Evolutionary conservation across 2,329 filamentous ascomycete genomes (phyloP).

Genomic region (Anthostomella pinea): DNA sequence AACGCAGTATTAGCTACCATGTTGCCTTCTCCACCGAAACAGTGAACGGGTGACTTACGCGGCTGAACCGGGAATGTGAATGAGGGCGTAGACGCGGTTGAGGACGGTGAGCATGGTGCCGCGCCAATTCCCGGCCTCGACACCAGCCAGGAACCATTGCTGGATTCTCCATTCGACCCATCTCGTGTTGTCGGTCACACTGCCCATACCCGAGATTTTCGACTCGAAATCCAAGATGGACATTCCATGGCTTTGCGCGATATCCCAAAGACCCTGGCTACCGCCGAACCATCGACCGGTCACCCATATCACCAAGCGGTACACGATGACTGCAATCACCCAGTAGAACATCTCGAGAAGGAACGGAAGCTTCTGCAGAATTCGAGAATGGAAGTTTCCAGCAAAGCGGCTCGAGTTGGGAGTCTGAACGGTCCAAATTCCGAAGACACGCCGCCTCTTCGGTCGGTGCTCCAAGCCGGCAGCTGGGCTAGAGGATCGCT

Average conservation of each 20-base stretch:
- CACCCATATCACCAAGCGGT: slow-evolving; percentile 54
- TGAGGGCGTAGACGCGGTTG: slow-evolving; percentile 47
- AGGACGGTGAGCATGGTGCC: slow-evolving; percentile 40
- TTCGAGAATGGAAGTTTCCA: slow-evolving; percentile 54
- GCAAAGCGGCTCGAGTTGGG: slow-evolving; percentile 59
- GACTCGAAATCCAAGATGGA: slow-evolving; percentile 41
- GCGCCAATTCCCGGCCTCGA: slow-evolving; percentile 34
- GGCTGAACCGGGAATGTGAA: slow-evolving; percentile 50
- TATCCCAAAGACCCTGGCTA: slow-evolving; percentile 42
- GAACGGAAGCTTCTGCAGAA: slow-evolving; percentile 64
- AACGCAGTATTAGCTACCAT: background rate
- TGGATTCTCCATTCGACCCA: slow-evolving; percentile 39
- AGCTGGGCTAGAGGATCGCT: slow-evolving; percentile 3
- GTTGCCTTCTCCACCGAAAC: background rate
- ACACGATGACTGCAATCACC: slow-evolving; percentile 63
- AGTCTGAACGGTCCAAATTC: slow-evolving; percentile 36
- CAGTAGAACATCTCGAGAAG: slow-evolving; percentile 74
- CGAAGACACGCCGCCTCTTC: slow-evolving; percentile 30
- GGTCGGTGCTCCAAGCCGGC: slow-evolving; percentile 21
- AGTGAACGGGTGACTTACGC: slow-evolving; percentile 30
- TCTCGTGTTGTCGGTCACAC: slow-evolving; percentile 28
- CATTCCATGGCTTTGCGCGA: slow-evolving; percentile 43
- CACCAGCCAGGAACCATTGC: slow-evolving; percentile 32
- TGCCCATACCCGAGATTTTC: slow-evolving; percentile 22
- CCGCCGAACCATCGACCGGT: slow-evolving; percentile 51